Percentiles rank a stretch among this genome's conserved stretches.
phyloP scores from a whole-genome alignment of 768 basidiomycete species.

The Hemileccinum impolitum region DNA sequence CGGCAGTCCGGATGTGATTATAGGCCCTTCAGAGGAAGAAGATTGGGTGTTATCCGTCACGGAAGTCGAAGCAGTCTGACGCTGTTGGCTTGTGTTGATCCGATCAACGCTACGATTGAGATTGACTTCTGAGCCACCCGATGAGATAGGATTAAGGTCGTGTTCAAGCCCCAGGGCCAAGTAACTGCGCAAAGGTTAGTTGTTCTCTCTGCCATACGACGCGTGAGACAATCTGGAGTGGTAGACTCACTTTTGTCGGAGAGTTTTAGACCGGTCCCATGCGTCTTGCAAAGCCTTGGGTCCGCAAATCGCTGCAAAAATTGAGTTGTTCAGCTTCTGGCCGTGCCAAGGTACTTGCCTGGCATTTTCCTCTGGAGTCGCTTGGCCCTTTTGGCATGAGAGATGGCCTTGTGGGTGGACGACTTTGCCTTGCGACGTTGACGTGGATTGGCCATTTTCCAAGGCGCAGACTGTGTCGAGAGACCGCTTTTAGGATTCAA shows the following conservation, averaged over 20 bases:
- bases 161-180: conserved; percentile 70
- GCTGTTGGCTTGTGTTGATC: neutral
- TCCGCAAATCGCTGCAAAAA: conserved; percentile 64
- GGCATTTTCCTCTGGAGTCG: conserved; percentile 76
- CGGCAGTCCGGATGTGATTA: conserved; percentile 36
- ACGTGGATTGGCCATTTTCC: conserved; percentile 85
- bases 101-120: neutral
- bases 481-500: conserved; percentile 1
- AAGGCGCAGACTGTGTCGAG: neutral
- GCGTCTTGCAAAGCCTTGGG: conserved; percentile 78
- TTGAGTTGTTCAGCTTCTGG: conserved; percentile 5
- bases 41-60: neutral
- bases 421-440: conserved; percentile 87
- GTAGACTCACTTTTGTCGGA: conserved; percentile 83
- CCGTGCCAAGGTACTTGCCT: conserved; percentile 40
- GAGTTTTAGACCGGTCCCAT: conserved; percentile 87
- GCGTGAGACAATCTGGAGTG: neutral
- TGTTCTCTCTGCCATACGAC: neutral
- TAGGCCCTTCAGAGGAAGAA: conserved; percentile 8
- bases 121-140: conserved; percentile 64
- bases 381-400: conserved; percentile 72
- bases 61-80: neutral
- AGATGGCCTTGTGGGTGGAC: conserved; percentile 65
- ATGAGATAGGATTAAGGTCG: conserved; percentile 60
- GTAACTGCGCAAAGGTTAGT: conserved; percentile 49